These are phyloP conservation scores for Blastobotrys illinoisensis DNA, from an alignment of 1,139 yeast species.

Conservation along the genomic window DNA sequence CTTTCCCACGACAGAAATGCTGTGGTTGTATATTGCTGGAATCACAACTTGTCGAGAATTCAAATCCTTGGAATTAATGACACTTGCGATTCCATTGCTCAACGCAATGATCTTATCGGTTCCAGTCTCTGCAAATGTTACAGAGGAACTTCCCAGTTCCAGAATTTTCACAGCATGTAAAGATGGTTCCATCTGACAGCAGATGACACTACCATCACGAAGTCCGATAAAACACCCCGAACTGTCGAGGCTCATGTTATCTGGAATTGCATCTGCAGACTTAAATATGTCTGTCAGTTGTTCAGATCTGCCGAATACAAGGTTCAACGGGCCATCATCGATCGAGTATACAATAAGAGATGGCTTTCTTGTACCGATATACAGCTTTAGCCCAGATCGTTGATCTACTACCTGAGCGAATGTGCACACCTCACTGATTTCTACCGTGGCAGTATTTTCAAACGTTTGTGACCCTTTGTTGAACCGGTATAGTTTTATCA, in stretches of 20 bases:
- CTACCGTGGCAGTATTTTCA: neutral
- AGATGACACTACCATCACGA: conserved; percentile 15
- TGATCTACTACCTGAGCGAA: neutral
- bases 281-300: neutral
- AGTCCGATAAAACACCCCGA: conserved; percentile 24
- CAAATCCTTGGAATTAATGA: neutral
- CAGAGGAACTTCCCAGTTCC: neutral
- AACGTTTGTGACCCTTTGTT: neutral
- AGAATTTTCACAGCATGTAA: neutral
- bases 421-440: neutral
- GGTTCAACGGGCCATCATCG: neutral
- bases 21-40: neutral
- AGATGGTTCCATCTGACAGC: neutral
- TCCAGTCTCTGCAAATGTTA: neutral
- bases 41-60: neutral
- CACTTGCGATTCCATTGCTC: neutral
- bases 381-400: neutral
- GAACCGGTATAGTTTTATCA: neutral
- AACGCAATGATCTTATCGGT: neutral
- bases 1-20: neutral
- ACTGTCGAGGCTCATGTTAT: neutral
- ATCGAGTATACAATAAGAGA: neutral
- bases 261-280: conserved; percentile 4
- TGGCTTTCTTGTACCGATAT: conserved; percentile 3
- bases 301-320: neutral